phyloP scores from a whole-genome alignment of 1,139 yeast genomes.

The Blastobotrys persicus region DNA sequence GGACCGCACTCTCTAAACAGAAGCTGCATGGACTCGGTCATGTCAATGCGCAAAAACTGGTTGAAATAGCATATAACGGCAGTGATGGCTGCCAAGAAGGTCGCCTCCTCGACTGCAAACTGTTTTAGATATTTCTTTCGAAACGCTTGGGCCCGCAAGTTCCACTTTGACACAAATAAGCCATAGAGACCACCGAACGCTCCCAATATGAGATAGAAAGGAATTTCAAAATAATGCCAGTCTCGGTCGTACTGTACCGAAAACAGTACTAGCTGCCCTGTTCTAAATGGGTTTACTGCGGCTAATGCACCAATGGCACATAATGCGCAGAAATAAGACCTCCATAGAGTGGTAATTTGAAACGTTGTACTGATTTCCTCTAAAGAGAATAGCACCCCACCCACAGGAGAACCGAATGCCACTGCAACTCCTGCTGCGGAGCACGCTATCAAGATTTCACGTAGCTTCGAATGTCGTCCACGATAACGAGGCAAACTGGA shows the following conservation, averaged over 20 bases:
- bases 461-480: conserved; percentile 40
- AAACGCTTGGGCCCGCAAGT: conserved; percentile 74
- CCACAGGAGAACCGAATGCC: conserved; percentile 93
- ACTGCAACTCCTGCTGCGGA: conserved; percentile 93
- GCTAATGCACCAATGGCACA: conserved; percentile 77
- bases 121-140: conserved; percentile 64
- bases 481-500: conserved; percentile 48
- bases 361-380: conserved; percentile 76
- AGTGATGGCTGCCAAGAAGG: conserved; percentile 63
- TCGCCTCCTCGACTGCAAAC: conserved; percentile 68
- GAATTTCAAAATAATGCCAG: conserved; percentile 87
- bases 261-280: conserved; percentile 90
- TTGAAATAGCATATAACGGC: conserved; percentile 80
- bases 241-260: conserved; percentile 79
- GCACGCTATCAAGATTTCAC: conserved; percentile 75
- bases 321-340: conserved; percentile 85
- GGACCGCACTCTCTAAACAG: conserved; percentile 80
- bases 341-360: conserved; percentile 81
- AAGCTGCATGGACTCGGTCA: conserved; percentile 94
- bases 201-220: conserved; percentile 76
- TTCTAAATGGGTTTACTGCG: conserved; percentile 81
- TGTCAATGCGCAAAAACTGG: conserved; percentile 75
- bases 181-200: conserved; percentile 92
- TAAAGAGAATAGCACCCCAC: conserved; percentile 84
- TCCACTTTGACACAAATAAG: conserved; percentile 71